A percentile compares a stretch with the other conserved stretches of the same genome.
phyloP scores from a whole-genome alignment of 108 stramenopile species.

The Aureococcus anophagefferens region DNA sequence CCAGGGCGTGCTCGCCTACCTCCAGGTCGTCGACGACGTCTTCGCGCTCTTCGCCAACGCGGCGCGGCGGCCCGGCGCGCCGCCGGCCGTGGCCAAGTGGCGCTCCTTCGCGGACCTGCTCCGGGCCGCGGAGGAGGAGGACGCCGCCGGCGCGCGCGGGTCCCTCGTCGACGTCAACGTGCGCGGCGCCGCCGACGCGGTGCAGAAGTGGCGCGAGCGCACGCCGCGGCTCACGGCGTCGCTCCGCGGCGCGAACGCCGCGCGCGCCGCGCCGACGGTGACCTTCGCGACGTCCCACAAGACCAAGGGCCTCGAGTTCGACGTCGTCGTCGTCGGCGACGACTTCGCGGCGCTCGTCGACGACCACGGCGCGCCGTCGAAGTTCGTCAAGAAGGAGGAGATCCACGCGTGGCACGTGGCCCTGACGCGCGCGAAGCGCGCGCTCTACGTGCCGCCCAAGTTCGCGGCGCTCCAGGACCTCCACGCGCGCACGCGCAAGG shows the following conservation, averaged over 20 bases:
- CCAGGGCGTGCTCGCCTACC: neutral
- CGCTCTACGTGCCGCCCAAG: conserved; percentile 1
- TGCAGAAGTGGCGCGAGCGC: no score
- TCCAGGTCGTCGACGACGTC: neutral
- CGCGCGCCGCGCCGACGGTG: no score
- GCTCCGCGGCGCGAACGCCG: no score
- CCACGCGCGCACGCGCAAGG: no score
- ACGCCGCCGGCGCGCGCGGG: conserved; percentile 8
- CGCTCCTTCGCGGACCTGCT: neutral
- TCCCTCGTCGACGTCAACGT: neutral
- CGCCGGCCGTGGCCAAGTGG: neutral
- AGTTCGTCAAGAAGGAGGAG: neutral
- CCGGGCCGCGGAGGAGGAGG: conserved; percentile 1
- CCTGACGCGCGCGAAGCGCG: conserved; percentile 4
- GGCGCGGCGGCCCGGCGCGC: neutral
- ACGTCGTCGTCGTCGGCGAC: no score
- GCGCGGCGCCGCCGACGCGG: no score
- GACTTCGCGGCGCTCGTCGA: no score
- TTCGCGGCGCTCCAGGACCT: neutral
- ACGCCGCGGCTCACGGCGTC: no score
- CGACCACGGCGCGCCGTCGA: no score
- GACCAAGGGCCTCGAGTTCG: no score
- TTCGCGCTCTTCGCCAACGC: no score
- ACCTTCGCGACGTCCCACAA: no score
- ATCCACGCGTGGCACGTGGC: conserved; percentile 12